Evolutionary conservation across 108 stramenopile genomes (phyloP).

Genomic region (Cyclotella cryptica): DNA sequence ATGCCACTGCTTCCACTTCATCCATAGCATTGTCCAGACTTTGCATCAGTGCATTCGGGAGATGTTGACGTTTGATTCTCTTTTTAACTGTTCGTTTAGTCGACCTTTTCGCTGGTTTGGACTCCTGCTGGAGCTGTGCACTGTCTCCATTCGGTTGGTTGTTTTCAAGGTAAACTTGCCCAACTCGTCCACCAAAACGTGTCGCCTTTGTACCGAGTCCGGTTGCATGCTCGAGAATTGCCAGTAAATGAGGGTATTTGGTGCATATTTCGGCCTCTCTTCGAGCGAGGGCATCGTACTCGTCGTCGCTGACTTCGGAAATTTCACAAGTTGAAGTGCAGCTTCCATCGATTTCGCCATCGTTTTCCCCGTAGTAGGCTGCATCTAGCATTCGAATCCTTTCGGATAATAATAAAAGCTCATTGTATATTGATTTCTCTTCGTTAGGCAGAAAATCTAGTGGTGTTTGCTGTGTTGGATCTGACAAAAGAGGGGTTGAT

Average conservation of each 20-base stretch:
- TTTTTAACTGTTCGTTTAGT: constrained; percentile 18
- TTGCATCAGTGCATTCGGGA: constrained; percentile 68
- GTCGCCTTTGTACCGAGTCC: constrained; percentile 72
- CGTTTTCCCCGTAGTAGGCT: constrained; percentile 55
- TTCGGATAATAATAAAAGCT: constrained; percentile 55
- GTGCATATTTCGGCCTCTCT: constrained; percentile 71
- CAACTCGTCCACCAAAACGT: constrained; percentile 79
- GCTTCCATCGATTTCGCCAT: background rate
- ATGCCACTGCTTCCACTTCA: constrained; percentile 58
- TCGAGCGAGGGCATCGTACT: constrained; percentile 85
- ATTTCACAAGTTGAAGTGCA: background rate
- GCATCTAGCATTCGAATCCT: constrained; percentile 66
- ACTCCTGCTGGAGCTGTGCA: background rate
- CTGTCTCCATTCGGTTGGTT: constrained; percentile 13
- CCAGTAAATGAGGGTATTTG: constrained; percentile 64
- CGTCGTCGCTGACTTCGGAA: constrained; percentile 63
- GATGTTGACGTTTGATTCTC: constrained; percentile 64
- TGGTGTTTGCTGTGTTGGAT: background rate
- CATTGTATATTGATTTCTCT: constrained; percentile 56
- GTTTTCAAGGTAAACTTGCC: constrained; percentile 31
- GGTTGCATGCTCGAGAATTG: constrained; percentile 59
- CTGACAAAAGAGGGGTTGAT: background rate
- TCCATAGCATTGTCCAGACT: constrained; percentile 84
- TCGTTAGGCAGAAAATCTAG: background rate
- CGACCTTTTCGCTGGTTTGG: constrained; percentile 11